These are phyloP conservation scores for Bipolaris gigantea DNA, from an alignment of 2,329 filamentous ascomycete genomes.

Conservation along the genomic window DNA sequence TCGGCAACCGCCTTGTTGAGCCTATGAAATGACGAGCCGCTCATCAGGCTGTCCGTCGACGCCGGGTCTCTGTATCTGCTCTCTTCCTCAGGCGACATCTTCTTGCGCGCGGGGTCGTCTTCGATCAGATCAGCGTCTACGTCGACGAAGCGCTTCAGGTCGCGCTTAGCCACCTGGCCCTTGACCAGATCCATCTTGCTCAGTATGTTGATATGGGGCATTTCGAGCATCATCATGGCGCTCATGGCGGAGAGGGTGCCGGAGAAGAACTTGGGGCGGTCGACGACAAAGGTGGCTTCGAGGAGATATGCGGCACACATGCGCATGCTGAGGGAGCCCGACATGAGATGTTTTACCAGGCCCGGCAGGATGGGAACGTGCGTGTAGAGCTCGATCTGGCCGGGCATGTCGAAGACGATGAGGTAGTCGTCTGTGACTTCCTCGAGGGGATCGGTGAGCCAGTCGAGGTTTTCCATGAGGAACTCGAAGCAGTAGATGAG, in stretches of 20 bases:
- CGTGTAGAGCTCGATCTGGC: constrained; percentile 97
- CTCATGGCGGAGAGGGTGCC: constrained; percentile 96
- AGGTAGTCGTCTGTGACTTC: constrained; percentile 90
- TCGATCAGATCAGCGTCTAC: constrained; percentile 82
- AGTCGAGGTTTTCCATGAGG: constrained; percentile 91
- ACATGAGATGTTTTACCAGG: constrained; percentile 78
- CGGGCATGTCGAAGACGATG: constrained; percentile 98
- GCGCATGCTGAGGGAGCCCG: constrained; percentile 82
- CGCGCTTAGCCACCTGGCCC: constrained; percentile 81
- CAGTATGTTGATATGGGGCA: constrained; percentile 93
- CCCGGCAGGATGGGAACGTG: constrained; percentile 90
- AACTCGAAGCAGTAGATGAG: constrained; percentile 98
- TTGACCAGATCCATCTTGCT: constrained; percentile 98
- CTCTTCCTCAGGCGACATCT: constrained; percentile 49
- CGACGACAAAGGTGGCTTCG: constrained; percentile 92
- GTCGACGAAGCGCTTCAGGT: constrained; percentile 86
- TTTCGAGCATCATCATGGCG: constrained; percentile 97
- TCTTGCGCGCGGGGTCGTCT: constrained; percentile 66
- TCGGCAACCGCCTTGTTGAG: constrained; percentile 87
- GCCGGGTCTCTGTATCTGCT: constrained; percentile 62
- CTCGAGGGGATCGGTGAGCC: constrained; percentile 82
- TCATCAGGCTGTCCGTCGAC: constrained; percentile 72
- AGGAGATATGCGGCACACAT: constrained; percentile 93
- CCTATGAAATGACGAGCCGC: constrained; percentile 76
- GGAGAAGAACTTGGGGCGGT: constrained; percentile 95